A percentile compares a stretch with the other conserved stretches of the same genome.
Conservation (phyloP, 1,139 yeast genomes). For the Chernovozyma aurita region DNA sequence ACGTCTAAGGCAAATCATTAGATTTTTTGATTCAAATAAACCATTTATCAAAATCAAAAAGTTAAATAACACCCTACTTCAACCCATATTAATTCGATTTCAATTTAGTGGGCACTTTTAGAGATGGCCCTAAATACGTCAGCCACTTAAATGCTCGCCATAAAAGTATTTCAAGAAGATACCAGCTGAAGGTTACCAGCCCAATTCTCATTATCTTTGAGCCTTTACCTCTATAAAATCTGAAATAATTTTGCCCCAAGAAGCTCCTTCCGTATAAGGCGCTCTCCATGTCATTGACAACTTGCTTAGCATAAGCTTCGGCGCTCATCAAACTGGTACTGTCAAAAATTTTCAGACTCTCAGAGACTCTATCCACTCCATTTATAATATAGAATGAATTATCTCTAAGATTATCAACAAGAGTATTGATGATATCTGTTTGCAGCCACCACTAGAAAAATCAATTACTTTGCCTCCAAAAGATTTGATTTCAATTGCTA, state of each 20-base stretch:
- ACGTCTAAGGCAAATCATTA: no score
- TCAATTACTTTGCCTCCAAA: slow-evolving; percentile 24
- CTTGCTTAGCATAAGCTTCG: slow-evolving; percentile 16
- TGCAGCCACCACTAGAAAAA: slow-evolving; percentile 12
- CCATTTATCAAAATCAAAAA: no score
- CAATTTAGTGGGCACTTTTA: no score
- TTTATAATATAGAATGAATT: slow-evolving; percentile 16
- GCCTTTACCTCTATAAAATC: background rate
- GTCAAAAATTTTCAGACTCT: slow-evolving; percentile 14
- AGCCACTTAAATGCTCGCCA: no score
- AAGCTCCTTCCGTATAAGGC: slow-evolving; percentile 4
- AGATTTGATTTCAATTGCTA: slow-evolving; percentile 50
- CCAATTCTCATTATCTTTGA: background rate
- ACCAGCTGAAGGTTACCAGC: no score
- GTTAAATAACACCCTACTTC: no score
- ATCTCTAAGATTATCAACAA: slow-evolving; percentile 13
- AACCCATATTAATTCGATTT: no score
- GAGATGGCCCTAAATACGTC: no score
- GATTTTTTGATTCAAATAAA: no score
- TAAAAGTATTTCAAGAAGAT: no score
- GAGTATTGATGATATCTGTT: slow-evolving; percentile 12
- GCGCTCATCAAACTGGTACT: slow-evolving; percentile 12
- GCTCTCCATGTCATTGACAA: slow-evolving; percentile 19
- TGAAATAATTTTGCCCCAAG: background rate
- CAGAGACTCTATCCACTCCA: slow-evolving; percentile 14